Evolutionary conservation across 441 rosid genomes (phyloP).

Genomic region (Euphorbia schlechtendalii): DNA sequence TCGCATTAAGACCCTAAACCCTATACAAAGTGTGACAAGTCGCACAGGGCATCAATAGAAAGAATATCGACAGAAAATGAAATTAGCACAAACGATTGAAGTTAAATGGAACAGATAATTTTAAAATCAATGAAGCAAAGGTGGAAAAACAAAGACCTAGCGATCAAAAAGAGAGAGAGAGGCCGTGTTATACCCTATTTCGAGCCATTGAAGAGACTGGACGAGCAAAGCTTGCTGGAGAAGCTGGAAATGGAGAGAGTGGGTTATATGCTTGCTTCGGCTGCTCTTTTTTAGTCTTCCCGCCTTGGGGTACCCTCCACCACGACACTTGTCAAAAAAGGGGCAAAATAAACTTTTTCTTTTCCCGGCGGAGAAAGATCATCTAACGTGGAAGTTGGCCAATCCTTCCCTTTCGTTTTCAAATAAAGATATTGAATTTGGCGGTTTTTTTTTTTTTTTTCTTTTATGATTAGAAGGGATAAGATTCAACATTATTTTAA

Average conservation of each 20-base stretch:
- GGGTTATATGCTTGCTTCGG: not conserved
- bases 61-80: not conserved
- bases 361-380: too few relatives aligned
- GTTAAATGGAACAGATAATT: not conserved
- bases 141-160: not conserved
- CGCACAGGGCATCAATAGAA: not conserved
- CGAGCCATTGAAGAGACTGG: constrained; percentile 48
- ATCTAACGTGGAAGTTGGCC: too few relatives aligned
- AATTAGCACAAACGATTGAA: not conserved
- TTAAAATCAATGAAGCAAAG: not conserved
- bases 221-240: constrained; percentile 23
- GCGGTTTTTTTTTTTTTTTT: too few relatives aligned
- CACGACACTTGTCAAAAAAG: too few relatives aligned
- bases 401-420: too few relatives aligned
- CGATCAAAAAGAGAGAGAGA: not conserved
- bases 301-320: constrained; percentile 22
- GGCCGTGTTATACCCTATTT: constrained; percentile 40
- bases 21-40: too few relatives aligned
- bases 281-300: constrained; percentile 18
- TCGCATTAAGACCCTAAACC: constrained; percentile 1
- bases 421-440: too few relatives aligned
- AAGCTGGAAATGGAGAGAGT: constrained; percentile 20
- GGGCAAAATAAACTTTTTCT: too few relatives aligned
- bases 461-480: too few relatives aligned
- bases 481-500: too few relatives aligned